A percentile compares a stretch with the other conserved stretches of the same genome.
phyloP scores from a whole-genome alignment of 176 grass and related monocot species.

The Carex cristatella region DNA sequence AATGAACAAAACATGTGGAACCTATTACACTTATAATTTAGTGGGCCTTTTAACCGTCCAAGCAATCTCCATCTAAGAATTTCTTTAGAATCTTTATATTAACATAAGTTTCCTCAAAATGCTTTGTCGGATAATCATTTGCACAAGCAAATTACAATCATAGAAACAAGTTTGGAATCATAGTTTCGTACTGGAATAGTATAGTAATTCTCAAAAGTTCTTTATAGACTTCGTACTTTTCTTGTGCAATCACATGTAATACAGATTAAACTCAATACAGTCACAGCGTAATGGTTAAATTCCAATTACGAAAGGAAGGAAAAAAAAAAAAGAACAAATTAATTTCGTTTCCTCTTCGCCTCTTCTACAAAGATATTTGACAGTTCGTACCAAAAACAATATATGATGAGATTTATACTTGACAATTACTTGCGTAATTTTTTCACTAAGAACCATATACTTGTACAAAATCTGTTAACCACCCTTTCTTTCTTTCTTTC shows the following conservation, averaged over 20 bases:
- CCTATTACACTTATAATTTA: not conserved
- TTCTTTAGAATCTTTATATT: not conserved
- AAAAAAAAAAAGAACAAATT: not conserved
- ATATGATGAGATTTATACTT: not conserved
- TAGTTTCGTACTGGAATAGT: too few relatives aligned
- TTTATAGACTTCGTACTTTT: too few relatives aligned
- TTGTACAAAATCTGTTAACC: constrained; percentile 10
- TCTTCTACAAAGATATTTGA: not conserved
- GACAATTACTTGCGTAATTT: not conserved
- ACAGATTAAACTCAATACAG: not conserved
- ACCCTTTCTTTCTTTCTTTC: not conserved
- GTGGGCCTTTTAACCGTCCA: too few relatives aligned
- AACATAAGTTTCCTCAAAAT: not conserved
- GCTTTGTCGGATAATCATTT: not conserved
- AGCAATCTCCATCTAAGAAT: too few relatives aligned
- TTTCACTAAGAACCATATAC: not conserved
- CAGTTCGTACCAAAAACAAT: not conserved
- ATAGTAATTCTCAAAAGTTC: not conserved
- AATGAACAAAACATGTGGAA: not conserved
- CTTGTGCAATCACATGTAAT: not conserved
- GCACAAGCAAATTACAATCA: too few relatives aligned
- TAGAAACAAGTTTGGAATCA: too few relatives aligned
- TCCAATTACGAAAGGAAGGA: not conserved
- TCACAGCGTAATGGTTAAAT: not conserved
- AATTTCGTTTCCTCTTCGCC: not conserved